Evolutionary conservation across 345 rosid genomes (phyloP), one percentile per base, ranked within the genome.

Genomic region (Boechera retrofracta): DNA sequence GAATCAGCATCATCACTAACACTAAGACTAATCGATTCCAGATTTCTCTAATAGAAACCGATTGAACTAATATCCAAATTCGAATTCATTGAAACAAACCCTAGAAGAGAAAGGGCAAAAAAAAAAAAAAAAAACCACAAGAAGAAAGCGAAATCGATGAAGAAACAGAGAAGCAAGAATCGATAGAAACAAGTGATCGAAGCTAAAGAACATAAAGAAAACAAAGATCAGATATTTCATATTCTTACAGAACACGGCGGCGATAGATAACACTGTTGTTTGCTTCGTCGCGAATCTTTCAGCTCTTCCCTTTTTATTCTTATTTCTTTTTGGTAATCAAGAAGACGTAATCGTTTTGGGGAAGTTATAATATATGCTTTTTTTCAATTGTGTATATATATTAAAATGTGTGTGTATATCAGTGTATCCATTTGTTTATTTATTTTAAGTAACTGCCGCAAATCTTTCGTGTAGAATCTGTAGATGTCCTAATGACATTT

Each of bases 231-330:
- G 72, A 67, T 24, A n/a, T 16, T 45, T 47, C 67, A 38, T 31
- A 12, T 58, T 6, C 81, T 78, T 78, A 78, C 81, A 71, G 21
- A 71, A 71, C 47, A 56, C 4, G 71, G 9, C 57, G 71, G 75
- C 41, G 71, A 62, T 62, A 62, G 64, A 62, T 63, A 8, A 18
- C 55, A 62, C 51, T 70, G 65, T 53, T 26, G 52, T 18, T 29
- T 71, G 71, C 76, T 54, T 77, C 72, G 53, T 71, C 67, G 67
- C 67, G 67, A 57, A 64, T 65, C 55, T 28, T 65, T 75, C 35
- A 11, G 47, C 38, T 67, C 33, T 63, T 11, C 2, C 5, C 3
- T 3, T 11, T 12, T 7, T 1, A 29, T 6, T 59, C 16, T 28
- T 47, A 16, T 7, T 33, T 5, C 47, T 7, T 1, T 24, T 29